These are phyloP conservation scores for Blastomyces parvus DNA, from an alignment of 2,329 filamentous ascomycete species.

Conservation along the genomic window DNA sequence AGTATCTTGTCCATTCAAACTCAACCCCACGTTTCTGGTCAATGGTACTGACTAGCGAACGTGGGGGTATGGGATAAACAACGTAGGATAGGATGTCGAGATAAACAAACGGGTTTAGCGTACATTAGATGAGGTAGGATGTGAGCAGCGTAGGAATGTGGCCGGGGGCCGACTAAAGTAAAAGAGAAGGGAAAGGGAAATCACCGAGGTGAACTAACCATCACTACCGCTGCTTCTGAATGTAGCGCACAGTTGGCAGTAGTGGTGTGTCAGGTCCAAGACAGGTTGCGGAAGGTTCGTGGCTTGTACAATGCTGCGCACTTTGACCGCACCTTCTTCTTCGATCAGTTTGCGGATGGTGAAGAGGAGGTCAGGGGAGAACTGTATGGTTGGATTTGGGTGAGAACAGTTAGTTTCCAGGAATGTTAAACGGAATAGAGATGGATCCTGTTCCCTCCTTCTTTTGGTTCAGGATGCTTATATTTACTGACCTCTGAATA, in stretches of 20 bases:
- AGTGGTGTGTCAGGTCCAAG: slow-evolving; percentile 89
- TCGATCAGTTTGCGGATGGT: slow-evolving; percentile 89
- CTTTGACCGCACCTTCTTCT: slow-evolving; percentile 94
- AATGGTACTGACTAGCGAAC: slow-evolving; percentile 7
- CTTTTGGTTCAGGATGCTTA: background rate
- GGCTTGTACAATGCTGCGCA: slow-evolving; percentile 92
- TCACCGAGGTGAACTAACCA: slow-evolving; percentile 44
- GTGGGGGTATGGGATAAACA: background rate
- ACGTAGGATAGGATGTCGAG: no score
- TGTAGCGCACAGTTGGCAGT: slow-evolving; percentile 84
- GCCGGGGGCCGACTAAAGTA: background rate
- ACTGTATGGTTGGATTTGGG: slow-evolving; percentile 41
- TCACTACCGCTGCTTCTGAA: slow-evolving; percentile 93
- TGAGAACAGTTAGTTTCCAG: background rate
- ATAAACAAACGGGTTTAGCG: background rate
- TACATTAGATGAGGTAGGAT: background rate
- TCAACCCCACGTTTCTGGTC: background rate
- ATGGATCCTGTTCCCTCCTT: background rate
- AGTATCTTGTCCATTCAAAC: slow-evolving; percentile 12
- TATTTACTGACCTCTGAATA: slow-evolving; percentile 67
- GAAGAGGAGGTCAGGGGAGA: slow-evolving; percentile 82
- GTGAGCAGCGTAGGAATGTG: slow-evolving; percentile 13
- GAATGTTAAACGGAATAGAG: background rate
- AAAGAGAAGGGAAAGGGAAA: slow-evolving; percentile 5
- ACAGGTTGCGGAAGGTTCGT: slow-evolving; percentile 90